Base-by-base conservation (phyloP, 495 filamentous ascomycete species). In the Neurospora sp. region DNA sequence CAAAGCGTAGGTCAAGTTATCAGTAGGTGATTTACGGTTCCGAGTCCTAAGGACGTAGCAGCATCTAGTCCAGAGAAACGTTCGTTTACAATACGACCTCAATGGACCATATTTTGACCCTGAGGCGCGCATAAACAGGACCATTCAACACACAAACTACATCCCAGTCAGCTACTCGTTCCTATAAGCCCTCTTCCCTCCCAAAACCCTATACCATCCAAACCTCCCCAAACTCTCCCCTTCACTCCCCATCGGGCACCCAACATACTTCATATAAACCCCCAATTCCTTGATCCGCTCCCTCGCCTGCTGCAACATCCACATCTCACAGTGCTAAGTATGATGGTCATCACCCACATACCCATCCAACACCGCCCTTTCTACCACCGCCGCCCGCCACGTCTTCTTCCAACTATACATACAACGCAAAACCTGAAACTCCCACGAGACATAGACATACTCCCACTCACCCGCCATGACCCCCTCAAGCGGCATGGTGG, bases 191-290 rank as follows among this genome's bases (percentile, higher is more conserved):
- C 37, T 68, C 11, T 37, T 69, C 10, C 39, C 59, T 1, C 39
- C 14, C 10, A 72, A 11, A 35, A 72, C 71, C 35, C 71, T 16
- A 72, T 72, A 72, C 71, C 71, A 72, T 9, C 71, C 61, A 72
- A 72, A 72, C 20, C 71, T 22, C 7, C 61, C 71, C 20, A 38
- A 31, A 5, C 39, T 1, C 48, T 61, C 40, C 40, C 40, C 14
- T 14, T 41, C 35, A 20, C 16, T 5, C 12, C 8, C 39, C 53
- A 39, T 42, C 20, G 59, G 61, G 69, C 59, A 72, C 4, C n/a
- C 31, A 6, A 39, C 71, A 42, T 69, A 72, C 38, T 72, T 72
- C 39, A 68, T 68, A 39, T 72, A 72, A 20, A 72, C 48, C 37
- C 20, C 42, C 59, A 27, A 68, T 20, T 72, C 71, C 37, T 40